These are phyloP conservation scores for Striga hermonthica DNA, from an alignment of 305 asterid genomes.

Conservation along the genomic window DNA sequence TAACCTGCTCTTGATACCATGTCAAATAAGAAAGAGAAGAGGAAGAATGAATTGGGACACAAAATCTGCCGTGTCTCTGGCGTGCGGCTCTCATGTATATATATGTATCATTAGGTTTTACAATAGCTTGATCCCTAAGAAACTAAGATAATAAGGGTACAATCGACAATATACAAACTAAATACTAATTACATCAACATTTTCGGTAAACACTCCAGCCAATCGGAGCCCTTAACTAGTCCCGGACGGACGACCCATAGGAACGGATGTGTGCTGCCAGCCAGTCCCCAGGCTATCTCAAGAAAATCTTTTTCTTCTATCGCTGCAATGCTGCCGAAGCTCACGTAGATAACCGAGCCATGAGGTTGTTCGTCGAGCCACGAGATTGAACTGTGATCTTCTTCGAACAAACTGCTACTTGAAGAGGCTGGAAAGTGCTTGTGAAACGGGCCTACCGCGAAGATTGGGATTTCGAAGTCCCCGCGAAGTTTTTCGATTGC, in stretches of 20 bases:
- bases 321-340: slow-evolving; percentile 41
- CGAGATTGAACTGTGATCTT: slow-evolving; percentile 39
- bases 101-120: too few relatives aligned
- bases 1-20: too few relatives aligned
- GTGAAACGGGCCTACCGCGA: slow-evolving; percentile 45
- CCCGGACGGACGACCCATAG: slow-evolving; percentile 43
- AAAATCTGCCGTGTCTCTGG: too few relatives aligned
- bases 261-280: slow-evolving; percentile 33
- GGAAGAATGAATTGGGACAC: too few relatives aligned
- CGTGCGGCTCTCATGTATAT: too few relatives aligned
- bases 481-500: slow-evolving; percentile 34
- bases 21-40: too few relatives aligned
- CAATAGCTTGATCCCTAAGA: too few relatives aligned
- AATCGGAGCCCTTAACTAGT: slow-evolving; percentile 29
- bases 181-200: too few relatives aligned
- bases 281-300: slow-evolving; percentile 42
- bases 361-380: slow-evolving; percentile 38
- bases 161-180: too few relatives aligned
- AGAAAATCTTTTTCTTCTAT: slow-evolving; percentile 29
- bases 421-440: slow-evolving; percentile 30
- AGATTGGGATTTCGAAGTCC: slow-evolving; percentile 38
- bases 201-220: slow-evolving; percentile 33
- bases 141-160: too few relatives aligned
- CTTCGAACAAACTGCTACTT: slow-evolving; percentile 26
- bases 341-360: slow-evolving; percentile 36